Percentiles rank a stretch among this genome's conserved stretches.
Conservation (phyloP, 164 flowering plant species). For the Chimonanthus praecox region DNA sequence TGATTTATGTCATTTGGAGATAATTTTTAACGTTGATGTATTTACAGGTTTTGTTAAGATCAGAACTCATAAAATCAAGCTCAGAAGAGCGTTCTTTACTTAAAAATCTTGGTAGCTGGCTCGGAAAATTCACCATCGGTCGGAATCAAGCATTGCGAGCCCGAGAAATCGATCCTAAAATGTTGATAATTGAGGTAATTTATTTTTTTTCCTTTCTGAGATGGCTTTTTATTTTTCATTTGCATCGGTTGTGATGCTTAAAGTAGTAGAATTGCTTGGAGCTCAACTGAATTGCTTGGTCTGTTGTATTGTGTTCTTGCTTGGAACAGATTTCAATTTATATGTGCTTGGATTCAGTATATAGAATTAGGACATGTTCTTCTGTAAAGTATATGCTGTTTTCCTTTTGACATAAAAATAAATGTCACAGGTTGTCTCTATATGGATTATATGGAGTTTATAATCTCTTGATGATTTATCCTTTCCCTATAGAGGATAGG, state of each 20-base stretch:
- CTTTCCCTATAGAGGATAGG: too few relatives aligned
- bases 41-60: slow-evolving; percentile 80
- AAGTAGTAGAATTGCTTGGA: neutral
- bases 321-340: neutral
- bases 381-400: neutral
- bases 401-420: neutral
- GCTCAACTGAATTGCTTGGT: neutral
- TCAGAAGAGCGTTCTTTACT: slow-evolving; percentile 95
- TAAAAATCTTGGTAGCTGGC: slow-evolving; percentile 98
- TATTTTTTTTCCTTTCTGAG: neutral
- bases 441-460: too few relatives aligned
- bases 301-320: neutral
- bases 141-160: slow-evolving; percentile 82
- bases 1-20: neutral
- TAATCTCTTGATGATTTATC: too few relatives aligned
- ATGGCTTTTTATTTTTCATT: neutral
- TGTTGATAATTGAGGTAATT: slow-evolving; percentile 81
- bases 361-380: neutral
- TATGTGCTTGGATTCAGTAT: neutral
- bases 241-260: neutral
- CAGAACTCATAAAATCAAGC: slow-evolving; percentile 95
- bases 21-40: neutral
- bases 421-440: too few relatives aligned
- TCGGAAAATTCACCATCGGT: slow-evolving; percentile 95
- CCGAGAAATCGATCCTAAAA: slow-evolving; percentile 88